phyloP scores from a whole-genome alignment of 2,329 filamentous ascomycete species.

The Fusarium sterilihyphosum region DNA sequence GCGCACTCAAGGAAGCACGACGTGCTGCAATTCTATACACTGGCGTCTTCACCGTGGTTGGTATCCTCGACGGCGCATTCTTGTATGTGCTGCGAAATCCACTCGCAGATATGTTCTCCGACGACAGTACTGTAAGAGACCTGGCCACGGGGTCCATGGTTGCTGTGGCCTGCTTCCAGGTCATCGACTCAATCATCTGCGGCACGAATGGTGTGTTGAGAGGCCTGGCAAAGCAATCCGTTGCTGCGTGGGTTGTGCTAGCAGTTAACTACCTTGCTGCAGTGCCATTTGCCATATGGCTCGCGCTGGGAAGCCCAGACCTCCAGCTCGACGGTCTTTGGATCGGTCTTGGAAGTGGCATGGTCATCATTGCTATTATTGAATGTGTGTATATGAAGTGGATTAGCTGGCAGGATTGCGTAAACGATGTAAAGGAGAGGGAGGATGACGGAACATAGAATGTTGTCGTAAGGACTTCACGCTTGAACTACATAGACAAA shows the following conservation, averaged over 20 bases:
- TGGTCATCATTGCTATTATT: constrained; percentile 37
- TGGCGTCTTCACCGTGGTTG: constrained; percentile 24
- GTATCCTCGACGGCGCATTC: constrained; percentile 27
- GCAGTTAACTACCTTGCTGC: constrained; percentile 34
- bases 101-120: constrained; percentile 29
- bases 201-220: constrained; percentile 34
- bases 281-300: constrained; percentile 34
- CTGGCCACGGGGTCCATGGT: constrained; percentile 24
- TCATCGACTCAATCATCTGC: constrained; percentile 33
- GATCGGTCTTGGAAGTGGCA: constrained; percentile 39
- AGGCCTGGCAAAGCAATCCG: constrained; percentile 32
- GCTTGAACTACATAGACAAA: not conserved
- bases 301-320: constrained; percentile 26
- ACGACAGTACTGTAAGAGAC: constrained; percentile 22
- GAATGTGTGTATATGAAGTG: constrained; percentile 40
- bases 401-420: constrained; percentile 39
- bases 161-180: constrained; percentile 31
- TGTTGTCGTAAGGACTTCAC: not conserved
- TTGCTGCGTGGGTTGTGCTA: constrained; percentile 35
- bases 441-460: constrained; percentile 29
- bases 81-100: constrained; percentile 24
- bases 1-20: constrained; percentile 29
- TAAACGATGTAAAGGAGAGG: constrained; percentile 35
- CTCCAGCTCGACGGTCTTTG: constrained; percentile 42
- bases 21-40: constrained; percentile 25